Conservation (phyloP, 169 alveolate species). For the Miamiensis avidus region DNA sequence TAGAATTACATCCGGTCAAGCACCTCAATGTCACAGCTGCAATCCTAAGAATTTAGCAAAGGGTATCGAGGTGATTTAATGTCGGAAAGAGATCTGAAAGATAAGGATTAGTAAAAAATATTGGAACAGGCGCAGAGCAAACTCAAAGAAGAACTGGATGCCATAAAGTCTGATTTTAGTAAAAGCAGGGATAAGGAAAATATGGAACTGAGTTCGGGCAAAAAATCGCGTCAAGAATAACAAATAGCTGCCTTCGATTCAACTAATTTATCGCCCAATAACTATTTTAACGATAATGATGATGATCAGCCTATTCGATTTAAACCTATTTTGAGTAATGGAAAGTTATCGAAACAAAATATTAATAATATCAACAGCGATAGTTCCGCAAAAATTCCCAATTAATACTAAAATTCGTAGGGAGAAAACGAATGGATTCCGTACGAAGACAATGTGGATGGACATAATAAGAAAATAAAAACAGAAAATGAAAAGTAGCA, state of each 20-base stretch:
- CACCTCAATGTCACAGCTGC: background rate
- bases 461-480: background rate
- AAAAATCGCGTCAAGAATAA: no score
- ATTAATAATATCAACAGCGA: no score
- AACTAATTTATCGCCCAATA: no score
- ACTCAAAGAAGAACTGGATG: background rate
- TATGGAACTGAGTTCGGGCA: no score
- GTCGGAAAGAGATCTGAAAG: background rate
- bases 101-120: background rate
- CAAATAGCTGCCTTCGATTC: no score
- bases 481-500: background rate
- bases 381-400: no score
- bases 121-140: background rate
- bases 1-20: background rate
- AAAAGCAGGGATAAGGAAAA: background rate
- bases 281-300: no score
- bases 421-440: background rate
- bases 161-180: background rate
- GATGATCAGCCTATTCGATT: no score
- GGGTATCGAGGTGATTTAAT: background rate
- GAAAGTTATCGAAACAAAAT: no score
- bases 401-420: background rate
- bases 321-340: no score
- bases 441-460: background rate
- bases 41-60: background rate